phyloP scores from a whole-genome alignment of 805 yeast genomes.

The Millerozyma acaciae region DNA sequence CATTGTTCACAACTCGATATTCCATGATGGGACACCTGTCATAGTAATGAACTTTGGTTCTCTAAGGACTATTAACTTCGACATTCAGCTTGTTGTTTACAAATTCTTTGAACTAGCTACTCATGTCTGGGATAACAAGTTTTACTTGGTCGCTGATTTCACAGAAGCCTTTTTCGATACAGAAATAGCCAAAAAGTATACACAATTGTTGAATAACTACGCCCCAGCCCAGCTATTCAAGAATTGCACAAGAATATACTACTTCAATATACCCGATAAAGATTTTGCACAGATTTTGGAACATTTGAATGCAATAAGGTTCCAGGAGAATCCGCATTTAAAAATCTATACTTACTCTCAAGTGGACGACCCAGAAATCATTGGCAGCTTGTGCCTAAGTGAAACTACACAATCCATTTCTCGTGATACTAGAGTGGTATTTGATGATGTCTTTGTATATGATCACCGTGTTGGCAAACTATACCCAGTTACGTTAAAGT shows the following conservation, averaged over 20 bases:
- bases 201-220: conserved; percentile 36
- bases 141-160: conserved; percentile 61
- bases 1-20: conserved; percentile 59
- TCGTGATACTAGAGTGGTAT: conserved; percentile 34
- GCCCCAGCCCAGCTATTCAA: conserved; percentile 49
- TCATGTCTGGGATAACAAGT: conserved; percentile 69
- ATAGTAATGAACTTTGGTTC: conserved; percentile 48
- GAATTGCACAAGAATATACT: conserved; percentile 54
- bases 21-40: conserved; percentile 70
- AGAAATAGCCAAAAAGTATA: conserved; percentile 22
- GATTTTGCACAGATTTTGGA: conserved; percentile 19
- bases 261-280: conserved; percentile 43
- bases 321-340: conserved; percentile 14
- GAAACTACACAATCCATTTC: conserved; percentile 31
- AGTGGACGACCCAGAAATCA: conserved; percentile 29
- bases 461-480: conserved; percentile 47
- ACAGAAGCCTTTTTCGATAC: conserved; percentile 48
- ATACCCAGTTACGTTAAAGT: conserved; percentile 57
- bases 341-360: conserved; percentile 30
- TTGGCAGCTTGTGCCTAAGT: conserved; percentile 33
- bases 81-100: conserved; percentile 51
- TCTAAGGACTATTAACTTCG: conserved; percentile 30
- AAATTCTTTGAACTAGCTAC: conserved; percentile 61
- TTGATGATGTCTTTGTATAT: conserved; percentile 40
- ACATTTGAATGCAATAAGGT: conserved; percentile 18